phyloP scores from a whole-genome alignment of 2,329 filamentous ascomycete genomes.

The Phaeosphaeria sp. region DNA sequence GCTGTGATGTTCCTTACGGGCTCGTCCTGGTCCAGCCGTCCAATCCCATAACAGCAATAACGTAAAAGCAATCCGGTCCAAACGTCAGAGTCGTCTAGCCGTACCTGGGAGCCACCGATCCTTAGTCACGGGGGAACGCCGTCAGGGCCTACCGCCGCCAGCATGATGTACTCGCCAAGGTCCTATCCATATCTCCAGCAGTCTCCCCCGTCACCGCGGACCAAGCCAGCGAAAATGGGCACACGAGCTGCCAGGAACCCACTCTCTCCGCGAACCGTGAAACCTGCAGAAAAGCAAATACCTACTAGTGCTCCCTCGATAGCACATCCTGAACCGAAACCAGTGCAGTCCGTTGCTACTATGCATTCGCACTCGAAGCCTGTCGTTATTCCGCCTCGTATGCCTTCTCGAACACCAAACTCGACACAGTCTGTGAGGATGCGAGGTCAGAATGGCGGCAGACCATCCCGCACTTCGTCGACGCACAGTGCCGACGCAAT shows the following conservation, averaged over 20 bases:
- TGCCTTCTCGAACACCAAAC: constrained; percentile 35
- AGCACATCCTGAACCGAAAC: constrained; percentile 10
- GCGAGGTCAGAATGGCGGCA: constrained; percentile 38
- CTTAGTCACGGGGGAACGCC: constrained; percentile 37
- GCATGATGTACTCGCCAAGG: constrained; percentile 54
- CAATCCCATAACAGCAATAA: constrained; percentile 46
- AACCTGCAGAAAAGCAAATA: constrained; percentile 17
- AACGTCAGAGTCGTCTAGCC: constrained; percentile 39
- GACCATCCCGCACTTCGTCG: constrained; percentile 30
- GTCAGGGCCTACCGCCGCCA: constrained; percentile 26
- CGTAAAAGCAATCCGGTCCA: constrained; percentile 39
- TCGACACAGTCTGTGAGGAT: constrained; percentile 40
- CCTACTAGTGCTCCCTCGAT: constrained; percentile 11
- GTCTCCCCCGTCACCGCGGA: constrained; percentile 42
- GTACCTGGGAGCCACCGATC: constrained; percentile 18
- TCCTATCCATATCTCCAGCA: constrained; percentile 52
- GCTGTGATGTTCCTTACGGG: constrained; percentile 32
- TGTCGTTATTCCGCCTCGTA: constrained; percentile 50
- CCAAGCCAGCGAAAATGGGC: constrained; percentile 41
- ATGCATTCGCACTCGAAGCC: constrained; percentile 48
- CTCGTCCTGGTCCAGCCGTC: constrained; percentile 29
- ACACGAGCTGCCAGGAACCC: constrained; percentile 26
- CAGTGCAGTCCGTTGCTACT: constrained; percentile 21
- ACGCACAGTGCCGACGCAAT: constrained; percentile 54
- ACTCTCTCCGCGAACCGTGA: constrained; percentile 20